These are phyloP conservation scores for Paramyrothecium roridum DNA, from an alignment of 2,329 filamentous ascomycete species.

Conservation along the genomic window DNA sequence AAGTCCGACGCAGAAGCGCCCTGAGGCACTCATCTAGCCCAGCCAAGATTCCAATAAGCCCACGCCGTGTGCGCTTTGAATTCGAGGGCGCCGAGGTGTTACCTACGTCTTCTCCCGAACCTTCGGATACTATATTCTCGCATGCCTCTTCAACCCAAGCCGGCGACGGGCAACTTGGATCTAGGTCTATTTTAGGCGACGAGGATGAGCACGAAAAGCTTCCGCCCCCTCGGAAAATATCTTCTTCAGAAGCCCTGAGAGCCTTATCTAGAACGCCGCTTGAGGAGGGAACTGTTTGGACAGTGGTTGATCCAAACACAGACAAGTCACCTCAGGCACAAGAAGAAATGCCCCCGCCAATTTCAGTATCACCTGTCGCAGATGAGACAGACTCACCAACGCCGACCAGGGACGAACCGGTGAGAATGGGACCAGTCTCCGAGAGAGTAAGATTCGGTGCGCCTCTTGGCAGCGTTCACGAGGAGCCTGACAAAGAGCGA, in stretches of 20 bases:
- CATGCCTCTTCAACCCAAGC: slow-evolving; percentile 18
- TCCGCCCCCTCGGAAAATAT: slow-evolving; percentile 48
- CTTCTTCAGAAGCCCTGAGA: slow-evolving; percentile 52
- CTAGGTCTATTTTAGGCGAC: slow-evolving; percentile 28
- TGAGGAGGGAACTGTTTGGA: slow-evolving; percentile 51
- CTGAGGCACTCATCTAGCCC: slow-evolving; percentile 54
- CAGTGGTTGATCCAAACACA: slow-evolving; percentile 37
- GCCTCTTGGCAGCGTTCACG: slow-evolving; percentile 18
- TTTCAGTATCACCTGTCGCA: slow-evolving; percentile 1
- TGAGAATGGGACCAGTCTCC: slow-evolving; percentile 8
- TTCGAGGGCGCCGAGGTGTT: slow-evolving; percentile 59
- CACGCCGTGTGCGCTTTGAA: slow-evolving; percentile 61
- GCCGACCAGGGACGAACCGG: slow-evolving; percentile 13
- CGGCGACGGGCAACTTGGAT: slow-evolving; percentile 20
- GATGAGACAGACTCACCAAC: slow-evolving; percentile 1
- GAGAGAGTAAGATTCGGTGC: slow-evolving; percentile 13
- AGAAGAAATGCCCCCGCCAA: slow-evolving; percentile 9
- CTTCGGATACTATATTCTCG: slow-evolving; percentile 25
- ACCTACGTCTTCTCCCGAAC: slow-evolving; percentile 54
- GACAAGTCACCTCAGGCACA: slow-evolving; percentile 19
- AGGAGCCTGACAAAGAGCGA: slow-evolving; percentile 18
- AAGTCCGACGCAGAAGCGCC: slow-evolving; percentile 48
- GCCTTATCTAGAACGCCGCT: slow-evolving; percentile 48
- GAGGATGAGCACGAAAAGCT: slow-evolving; percentile 37
- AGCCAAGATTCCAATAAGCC: slow-evolving; percentile 47